Percentiles rank a stretch among this genome's conserved stretches.
phyloP scores from a whole-genome alignment of 2,329 filamentous ascomycete species.

The Aspergillus persii region DNA sequence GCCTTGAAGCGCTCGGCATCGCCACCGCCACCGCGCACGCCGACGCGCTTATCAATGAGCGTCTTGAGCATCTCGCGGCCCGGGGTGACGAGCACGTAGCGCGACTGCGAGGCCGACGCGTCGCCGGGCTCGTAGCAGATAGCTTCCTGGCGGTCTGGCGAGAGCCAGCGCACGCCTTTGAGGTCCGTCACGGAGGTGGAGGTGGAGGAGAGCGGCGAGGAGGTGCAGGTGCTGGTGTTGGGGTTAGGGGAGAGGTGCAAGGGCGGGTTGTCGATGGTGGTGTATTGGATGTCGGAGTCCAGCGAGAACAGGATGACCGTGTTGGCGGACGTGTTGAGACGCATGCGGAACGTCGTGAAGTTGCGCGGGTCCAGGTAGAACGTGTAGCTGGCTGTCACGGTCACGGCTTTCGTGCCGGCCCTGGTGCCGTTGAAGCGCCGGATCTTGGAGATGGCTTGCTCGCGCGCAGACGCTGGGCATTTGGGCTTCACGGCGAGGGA shows the following conservation, averaged over 20 bases:
- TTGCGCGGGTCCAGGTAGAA: slow-evolving; percentile 32
- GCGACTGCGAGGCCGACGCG: slow-evolving; percentile 6
- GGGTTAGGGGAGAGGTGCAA: neutral
- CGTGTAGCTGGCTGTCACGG: slow-evolving; percentile 26
- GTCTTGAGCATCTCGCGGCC: slow-evolving; percentile 28
- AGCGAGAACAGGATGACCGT: slow-evolving; percentile 29
- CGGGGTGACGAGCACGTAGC: slow-evolving; percentile 28
- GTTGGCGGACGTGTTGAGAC: slow-evolving; percentile 26
- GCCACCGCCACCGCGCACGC: slow-evolving; percentile 20
- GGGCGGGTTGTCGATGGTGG: slow-evolving; percentile 17
- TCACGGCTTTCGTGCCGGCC: slow-evolving; percentile 12
- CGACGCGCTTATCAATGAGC: slow-evolving; percentile 25
- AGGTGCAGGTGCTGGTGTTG: neutral
- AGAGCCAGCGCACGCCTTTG: slow-evolving; percentile 22
- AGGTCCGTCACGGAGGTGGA: neutral
- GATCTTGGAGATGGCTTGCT: slow-evolving; percentile 29
- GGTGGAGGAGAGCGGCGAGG: slow-evolving; percentile 5
- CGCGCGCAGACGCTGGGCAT: slow-evolving; percentile 22
- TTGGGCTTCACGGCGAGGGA: slow-evolving; percentile 28
- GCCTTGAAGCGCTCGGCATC: slow-evolving; percentile 23
- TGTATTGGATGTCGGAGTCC: slow-evolving; percentile 27
- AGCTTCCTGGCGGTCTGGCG: slow-evolving; percentile 25
- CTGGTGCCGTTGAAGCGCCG: slow-evolving; percentile 13
- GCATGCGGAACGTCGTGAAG: slow-evolving; percentile 34
- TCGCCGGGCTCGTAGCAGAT: slow-evolving; percentile 17